A percentile compares a stretch with the other conserved stretches of the same genome.
Conservation (phyloP, 768 basidiomycete species). For the Boletus reticuloceps region DNA sequence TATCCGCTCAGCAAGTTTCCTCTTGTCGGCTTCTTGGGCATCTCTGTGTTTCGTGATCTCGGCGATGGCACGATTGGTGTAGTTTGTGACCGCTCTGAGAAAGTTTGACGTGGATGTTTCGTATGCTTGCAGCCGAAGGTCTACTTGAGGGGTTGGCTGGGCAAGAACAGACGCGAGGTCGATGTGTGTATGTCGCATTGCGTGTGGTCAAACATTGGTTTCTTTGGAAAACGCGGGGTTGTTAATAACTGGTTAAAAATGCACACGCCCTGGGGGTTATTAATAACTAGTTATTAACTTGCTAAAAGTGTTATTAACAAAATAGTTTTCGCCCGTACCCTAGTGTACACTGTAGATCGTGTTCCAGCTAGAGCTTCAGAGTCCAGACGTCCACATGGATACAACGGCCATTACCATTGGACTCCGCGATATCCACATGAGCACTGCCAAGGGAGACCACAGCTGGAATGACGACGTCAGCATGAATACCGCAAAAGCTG, state of each 20-base stretch:
- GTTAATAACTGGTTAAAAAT: too few relatives aligned
- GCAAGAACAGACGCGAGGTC: slow-evolving; percentile 59
- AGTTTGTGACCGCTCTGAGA: slow-evolving; percentile 66
- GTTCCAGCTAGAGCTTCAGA: too few relatives aligned
- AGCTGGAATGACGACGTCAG: slow-evolving; percentile 52
- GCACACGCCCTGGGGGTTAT: too few relatives aligned
- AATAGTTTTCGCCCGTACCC: too few relatives aligned
- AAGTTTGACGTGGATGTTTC: slow-evolving; percentile 71
- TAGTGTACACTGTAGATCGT: too few relatives aligned
- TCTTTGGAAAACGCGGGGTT: slow-evolving; percentile 6
- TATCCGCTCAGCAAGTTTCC: slow-evolving; percentile 58
- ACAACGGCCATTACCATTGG: slow-evolving; percentile 58
- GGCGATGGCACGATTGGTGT: slow-evolving; percentile 68
- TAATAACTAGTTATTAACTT: too few relatives aligned
- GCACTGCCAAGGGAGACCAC: slow-evolving; percentile 53
- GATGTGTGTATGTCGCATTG: slow-evolving; percentile 45
- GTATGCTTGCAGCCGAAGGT: slow-evolving; percentile 58
- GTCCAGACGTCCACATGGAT: slow-evolving; percentile 59
- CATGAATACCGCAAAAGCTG: slow-evolving; percentile 51
- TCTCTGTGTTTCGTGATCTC: slow-evolving; percentile 68
- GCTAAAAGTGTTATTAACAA: too few relatives aligned
- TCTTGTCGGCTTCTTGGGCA: slow-evolving; percentile 59
- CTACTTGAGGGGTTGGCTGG: slow-evolving; percentile 56
- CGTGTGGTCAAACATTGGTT: background rate
- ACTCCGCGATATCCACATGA: slow-evolving; percentile 57